Evolutionary conservation across 805 yeast species (phyloP).

Genomic region (Wickerhamiella australiensis): DNA sequence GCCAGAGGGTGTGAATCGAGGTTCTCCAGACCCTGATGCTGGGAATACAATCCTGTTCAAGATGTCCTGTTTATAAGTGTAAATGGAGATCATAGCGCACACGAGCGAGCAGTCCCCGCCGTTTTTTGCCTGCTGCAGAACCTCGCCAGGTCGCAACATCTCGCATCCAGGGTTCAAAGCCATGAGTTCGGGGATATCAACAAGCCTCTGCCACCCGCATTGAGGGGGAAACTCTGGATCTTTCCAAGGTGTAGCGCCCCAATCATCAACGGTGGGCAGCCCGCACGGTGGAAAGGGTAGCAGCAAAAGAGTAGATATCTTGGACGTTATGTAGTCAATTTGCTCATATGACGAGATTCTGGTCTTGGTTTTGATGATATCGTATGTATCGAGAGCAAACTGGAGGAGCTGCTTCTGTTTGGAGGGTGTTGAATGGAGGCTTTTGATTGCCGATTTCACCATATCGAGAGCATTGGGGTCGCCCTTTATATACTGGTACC

Average conservation of each 20-base stretch:
- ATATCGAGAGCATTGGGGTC: conserved; percentile 5
- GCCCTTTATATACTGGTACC: background rate
- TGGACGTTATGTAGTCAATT: conserved; percentile 27
- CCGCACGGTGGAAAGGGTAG: conserved; percentile 19
- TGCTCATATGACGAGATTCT: conserved; percentile 16
- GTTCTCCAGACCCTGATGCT: background rate
- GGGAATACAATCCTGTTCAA: conserved; percentile 19
- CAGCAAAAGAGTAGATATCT: conserved; percentile 27
- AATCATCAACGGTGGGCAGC: background rate
- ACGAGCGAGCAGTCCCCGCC: conserved; percentile 62
- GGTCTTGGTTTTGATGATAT: conserved; percentile 16
- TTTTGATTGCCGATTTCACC: background rate
- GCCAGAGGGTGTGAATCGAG: conserved; percentile 21
- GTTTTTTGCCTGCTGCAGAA: conserved; percentile 21
- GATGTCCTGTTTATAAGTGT: conserved; percentile 6
- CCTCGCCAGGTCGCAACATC: conserved; percentile 5
- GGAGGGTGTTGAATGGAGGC: background rate
- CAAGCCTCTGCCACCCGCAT: background rate
- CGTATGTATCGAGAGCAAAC: conserved; percentile 16
- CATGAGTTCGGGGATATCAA: background rate
- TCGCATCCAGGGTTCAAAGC: background rate
- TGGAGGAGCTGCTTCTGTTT: conserved; percentile 8
- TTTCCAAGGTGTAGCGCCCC: background rate
- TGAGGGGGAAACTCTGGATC: conserved; percentile 5
- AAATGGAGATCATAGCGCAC: conserved; percentile 47